Evolutionary conservation across 306 rosid species (phyloP).

Genomic region (Pyrus pyrifolia): DNA sequence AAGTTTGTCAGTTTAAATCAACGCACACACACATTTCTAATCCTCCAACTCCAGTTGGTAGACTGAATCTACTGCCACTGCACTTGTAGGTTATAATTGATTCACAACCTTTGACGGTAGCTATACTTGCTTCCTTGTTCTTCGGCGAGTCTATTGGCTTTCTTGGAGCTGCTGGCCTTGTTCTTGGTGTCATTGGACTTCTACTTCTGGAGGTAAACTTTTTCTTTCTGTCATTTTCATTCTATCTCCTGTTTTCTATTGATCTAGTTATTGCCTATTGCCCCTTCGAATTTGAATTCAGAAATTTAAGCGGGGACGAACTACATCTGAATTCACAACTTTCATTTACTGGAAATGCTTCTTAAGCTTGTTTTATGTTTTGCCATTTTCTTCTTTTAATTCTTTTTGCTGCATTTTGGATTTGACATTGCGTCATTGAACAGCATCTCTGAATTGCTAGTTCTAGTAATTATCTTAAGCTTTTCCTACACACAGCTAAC

Average conservation of each 20-base stretch:
- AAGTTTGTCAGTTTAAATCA: conserved; percentile 16
- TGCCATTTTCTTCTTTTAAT: neutral
- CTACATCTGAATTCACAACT: neutral
- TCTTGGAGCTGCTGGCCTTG: conserved; percentile 85
- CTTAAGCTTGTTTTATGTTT: neutral
- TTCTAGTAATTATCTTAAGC: neutral
- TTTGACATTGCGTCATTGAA: neutral
- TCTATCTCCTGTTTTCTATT: neutral
- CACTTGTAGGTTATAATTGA: conserved; percentile 77
- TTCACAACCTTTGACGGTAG: conserved; percentile 95
- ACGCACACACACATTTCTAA: neutral
- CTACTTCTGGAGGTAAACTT: conserved; percentile 70
- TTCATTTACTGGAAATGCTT: neutral
- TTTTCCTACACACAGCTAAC: neutral
- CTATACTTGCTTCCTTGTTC: conserved; percentile 76
- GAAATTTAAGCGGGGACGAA: neutral
- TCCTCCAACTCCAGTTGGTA: neutral
- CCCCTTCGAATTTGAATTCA: neutral
- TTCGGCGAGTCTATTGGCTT: conserved; percentile 86
- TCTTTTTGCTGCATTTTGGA: neutral
- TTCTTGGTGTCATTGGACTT: conserved; percentile 83
- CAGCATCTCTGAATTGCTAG: neutral
- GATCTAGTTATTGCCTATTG: neutral
- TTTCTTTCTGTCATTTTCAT: neutral
- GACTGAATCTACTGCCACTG: neutral